Conservation (phyloP, 2,329 filamentous ascomycete species). For the Rhynchosporium graminicola region DNA sequence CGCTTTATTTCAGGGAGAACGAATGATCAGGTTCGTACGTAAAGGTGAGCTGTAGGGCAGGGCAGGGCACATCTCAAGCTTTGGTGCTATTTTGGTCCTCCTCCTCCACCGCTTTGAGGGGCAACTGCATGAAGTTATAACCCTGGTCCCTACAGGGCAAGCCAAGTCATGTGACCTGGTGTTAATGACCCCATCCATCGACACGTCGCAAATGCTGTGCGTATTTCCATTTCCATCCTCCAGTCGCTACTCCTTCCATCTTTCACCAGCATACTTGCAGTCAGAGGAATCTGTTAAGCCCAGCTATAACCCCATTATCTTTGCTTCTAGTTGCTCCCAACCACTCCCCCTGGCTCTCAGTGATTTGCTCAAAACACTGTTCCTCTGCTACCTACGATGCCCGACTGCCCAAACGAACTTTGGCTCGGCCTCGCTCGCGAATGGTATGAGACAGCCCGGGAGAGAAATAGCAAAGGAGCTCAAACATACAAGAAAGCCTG, state of each 20-base stretch:
- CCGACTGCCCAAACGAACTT: constrained; percentile 59
- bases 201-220: background rate
- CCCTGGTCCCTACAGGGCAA: background rate
- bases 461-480: constrained; percentile 69
- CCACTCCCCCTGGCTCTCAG: too few species aligned
- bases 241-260: too few species aligned
- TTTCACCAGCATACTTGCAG: too few species aligned
- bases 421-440: constrained; percentile 75
- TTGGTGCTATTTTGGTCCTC: background rate
- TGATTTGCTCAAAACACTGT: background rate
- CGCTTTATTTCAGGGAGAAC: background rate
- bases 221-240: background rate
- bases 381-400: constrained; percentile 15
- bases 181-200: background rate
- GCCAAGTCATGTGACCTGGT: constrained; percentile 1
- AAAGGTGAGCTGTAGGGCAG: background rate
- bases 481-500: constrained; percentile 76
- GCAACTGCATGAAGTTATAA: background rate
- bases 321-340: background rate
- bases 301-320: background rate
- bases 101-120: constrained; percentile 11
- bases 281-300: too few species aligned
- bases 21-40: constrained; percentile 10
- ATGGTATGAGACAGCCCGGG: constrained; percentile 70
- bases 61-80: constrained; percentile 11